Evolutionary conservation across 805 yeast genomes (phyloP).

Genomic region (Henningerozyma blattae): DNA sequence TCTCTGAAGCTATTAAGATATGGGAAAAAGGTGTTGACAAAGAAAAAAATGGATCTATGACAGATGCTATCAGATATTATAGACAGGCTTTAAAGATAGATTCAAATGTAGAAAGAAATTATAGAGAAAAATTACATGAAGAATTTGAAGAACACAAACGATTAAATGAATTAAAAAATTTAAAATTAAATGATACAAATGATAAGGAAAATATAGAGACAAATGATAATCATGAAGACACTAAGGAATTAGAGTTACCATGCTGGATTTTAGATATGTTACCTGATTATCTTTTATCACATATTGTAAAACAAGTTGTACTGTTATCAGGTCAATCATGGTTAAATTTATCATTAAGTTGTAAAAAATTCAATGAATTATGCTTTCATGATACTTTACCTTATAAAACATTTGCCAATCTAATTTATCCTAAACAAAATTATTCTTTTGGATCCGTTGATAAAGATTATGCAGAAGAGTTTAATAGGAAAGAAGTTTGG

Average conservation of each 20-base stretch:
- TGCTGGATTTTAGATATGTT: constrained; percentile 32
- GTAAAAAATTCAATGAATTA: constrained; percentile 42
- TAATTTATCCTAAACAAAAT: constrained; percentile 41
- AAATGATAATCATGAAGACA: constrained; percentile 12
- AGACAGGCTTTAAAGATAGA: constrained; percentile 51
- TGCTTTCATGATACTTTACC: constrained; percentile 41
- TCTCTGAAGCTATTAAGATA: constrained; percentile 38
- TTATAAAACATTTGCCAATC: constrained; percentile 39
- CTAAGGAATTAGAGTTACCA: constrained; percentile 24
- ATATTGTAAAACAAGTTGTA: constrained; percentile 38
- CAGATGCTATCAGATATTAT: constrained; percentile 71
- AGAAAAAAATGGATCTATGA: constrained; percentile 62
- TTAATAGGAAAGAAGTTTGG: constrained; percentile 32
- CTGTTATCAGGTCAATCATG: constrained; percentile 46
- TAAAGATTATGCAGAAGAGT: background rate
- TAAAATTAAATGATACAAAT: constrained; percentile 2
- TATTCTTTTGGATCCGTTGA: background rate
- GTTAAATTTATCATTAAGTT: constrained; percentile 48
- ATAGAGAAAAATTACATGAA: constrained; percentile 44
- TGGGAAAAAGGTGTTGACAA: constrained; percentile 63
- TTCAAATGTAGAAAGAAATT: constrained; percentile 52
- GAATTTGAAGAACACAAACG: constrained; percentile 24
- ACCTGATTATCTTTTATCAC: constrained; percentile 47
- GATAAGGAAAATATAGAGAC: constrained; percentile 5
- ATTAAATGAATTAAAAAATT: constrained; percentile 6